Evolutionary conservation across 2,329 filamentous ascomycete species (phyloP).

Genomic region (Colletotrichum cordylinicola): DNA sequence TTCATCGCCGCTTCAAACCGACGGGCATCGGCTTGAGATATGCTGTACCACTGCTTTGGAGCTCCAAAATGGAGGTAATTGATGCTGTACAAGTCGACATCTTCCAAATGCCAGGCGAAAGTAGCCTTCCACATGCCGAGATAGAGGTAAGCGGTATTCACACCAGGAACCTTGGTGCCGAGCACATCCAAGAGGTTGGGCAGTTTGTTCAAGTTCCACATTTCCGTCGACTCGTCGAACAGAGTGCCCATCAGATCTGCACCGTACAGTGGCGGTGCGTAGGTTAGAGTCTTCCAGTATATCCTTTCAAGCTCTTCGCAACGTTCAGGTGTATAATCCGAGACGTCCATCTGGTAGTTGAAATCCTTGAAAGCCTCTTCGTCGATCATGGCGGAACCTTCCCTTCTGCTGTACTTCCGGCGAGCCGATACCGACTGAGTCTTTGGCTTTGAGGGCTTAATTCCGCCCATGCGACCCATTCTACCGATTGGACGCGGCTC

Average conservation of each 20-base stretch:
- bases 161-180: constrained; percentile 93
- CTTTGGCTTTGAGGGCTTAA: constrained; percentile 59
- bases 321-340: constrained; percentile 88
- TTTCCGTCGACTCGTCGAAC: constrained; percentile 83
- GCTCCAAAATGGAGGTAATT: constrained; percentile 99
- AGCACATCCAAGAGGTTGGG: constrained; percentile 93
- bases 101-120: constrained; percentile 98
- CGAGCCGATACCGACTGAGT: constrained; percentile 83
- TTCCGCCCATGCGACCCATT: constrained; percentile 54
- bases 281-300: constrained; percentile 98
- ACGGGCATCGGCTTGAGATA: constrained; percentile 92
- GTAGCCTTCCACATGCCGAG: constrained; percentile 99
- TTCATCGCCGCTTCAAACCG: constrained; percentile 96
- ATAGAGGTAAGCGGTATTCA: constrained; percentile 98
- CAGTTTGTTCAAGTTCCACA: constrained; percentile 94
- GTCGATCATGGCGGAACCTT: constrained; percentile 80
- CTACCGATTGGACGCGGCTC: constrained; percentile 36
- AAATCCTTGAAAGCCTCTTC: constrained; percentile 91
- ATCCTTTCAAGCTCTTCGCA: constrained; percentile 93
- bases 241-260: constrained; percentile 96
- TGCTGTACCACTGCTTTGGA: constrained; percentile 99
- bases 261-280: constrained; percentile 92
- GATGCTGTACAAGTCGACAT: constrained; percentile 99
- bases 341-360: constrained; percentile 86
- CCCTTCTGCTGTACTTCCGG: constrained; percentile 83